A percentile compares a stretch with the other conserved stretches of the same genome.
phyloP scores from a whole-genome alignment of 148 eudicot species.

The Chenopodium quinoa region DNA sequence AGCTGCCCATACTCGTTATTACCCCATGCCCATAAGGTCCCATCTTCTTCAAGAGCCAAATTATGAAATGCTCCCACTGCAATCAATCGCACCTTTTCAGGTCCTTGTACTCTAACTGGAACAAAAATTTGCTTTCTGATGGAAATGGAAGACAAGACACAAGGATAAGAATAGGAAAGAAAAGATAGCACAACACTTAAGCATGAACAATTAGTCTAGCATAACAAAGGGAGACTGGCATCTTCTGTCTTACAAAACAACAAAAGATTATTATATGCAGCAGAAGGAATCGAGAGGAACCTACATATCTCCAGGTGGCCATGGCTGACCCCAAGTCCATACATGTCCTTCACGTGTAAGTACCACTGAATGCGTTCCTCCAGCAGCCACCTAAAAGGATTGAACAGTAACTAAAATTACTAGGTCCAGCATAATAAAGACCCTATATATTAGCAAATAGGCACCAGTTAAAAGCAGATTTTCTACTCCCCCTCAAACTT shows the following conservation, averaged over 20 bases:
- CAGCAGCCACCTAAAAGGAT: conserved; percentile 86
- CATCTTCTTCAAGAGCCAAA: conserved; percentile 90
- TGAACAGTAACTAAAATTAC: conserved; percentile 13
- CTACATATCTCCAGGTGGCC: conserved; percentile 99
- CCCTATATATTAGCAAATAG: not conserved
- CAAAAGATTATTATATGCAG: not conserved
- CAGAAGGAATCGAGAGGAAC: conserved; percentile 2
- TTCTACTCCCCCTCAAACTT: not conserved
- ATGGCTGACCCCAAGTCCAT: conserved; percentile 99
- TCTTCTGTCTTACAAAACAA: not conserved
- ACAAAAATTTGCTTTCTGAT: conserved; percentile 89
- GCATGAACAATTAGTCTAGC: not conserved
- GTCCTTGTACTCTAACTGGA: conserved; percentile 93
- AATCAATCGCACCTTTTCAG: conserved; percentile 71
- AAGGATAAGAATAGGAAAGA: not conserved
- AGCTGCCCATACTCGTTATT: conserved; percentile 98
- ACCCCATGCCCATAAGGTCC: conserved; percentile 92
- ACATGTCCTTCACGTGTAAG: conserved; percentile 95
- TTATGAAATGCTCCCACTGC: conserved; percentile 99
- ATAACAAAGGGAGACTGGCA: conserved; percentile 1
- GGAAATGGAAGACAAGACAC: conserved; percentile 6
- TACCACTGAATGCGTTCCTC: conserved; percentile 97
- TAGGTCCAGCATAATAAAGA: not conserved
- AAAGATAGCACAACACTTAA: not conserved
- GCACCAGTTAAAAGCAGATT: not conserved